Conservation (phyloP, 73 alveolate species). For the Stentor coeruleus region DNA sequence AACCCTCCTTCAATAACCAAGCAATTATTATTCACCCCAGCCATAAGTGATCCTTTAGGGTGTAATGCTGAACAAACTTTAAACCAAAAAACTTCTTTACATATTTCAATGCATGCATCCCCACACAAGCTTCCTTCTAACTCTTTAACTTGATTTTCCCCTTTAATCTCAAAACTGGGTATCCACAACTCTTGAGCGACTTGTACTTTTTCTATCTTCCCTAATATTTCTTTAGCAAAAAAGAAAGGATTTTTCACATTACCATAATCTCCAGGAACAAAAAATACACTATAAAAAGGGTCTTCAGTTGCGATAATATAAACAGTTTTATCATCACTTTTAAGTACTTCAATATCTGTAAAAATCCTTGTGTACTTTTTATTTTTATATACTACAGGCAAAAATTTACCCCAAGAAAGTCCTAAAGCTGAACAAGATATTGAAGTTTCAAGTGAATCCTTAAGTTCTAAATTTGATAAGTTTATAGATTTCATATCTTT, state of each 20-base stretch:
- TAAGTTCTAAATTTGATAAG: not conserved
- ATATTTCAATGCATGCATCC: not conserved
- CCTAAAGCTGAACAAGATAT: slow-evolving; percentile 15
- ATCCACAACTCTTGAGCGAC: slow-evolving; percentile 7
- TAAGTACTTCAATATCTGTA: not conserved
- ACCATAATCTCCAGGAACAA: not conserved
- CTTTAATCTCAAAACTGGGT: not conserved
- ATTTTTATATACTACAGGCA: not conserved
- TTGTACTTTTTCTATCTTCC: not conserved
- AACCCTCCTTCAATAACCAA: not conserved
- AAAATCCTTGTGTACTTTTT: not conserved
- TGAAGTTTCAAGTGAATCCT: not conserved
- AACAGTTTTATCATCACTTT: not conserved
- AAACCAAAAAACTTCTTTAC: not conserved
- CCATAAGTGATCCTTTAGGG: not conserved
- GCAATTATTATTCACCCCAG: not conserved
- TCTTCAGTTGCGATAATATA: slow-evolving; percentile 13
- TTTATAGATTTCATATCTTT: not conserved
- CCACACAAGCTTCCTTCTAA: not conserved
- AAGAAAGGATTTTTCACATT: not conserved
- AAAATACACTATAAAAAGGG: slow-evolving; percentile 13
- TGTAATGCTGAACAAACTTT: not conserved
- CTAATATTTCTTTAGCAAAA: not conserved
- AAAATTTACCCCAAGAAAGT: slow-evolving; percentile 3
- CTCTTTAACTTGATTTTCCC: not conserved